These are phyloP conservation scores for Cnidoscolus chayamansa DNA, from an alignment of 441 rosid species.

Conservation along the genomic window DNA sequence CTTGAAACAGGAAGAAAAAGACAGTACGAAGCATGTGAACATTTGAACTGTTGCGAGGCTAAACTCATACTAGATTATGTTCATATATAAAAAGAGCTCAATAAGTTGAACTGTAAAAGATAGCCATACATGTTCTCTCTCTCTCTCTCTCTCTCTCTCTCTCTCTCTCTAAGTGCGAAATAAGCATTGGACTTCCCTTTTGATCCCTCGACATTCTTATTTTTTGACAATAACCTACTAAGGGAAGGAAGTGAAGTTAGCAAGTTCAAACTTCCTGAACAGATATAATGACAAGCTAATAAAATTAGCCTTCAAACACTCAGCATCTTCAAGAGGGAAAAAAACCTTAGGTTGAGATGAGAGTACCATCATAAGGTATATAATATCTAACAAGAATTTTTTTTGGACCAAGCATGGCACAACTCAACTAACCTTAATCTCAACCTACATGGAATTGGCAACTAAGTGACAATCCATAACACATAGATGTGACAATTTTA, in stretches of 20 bases:
- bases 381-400: too few relatives aligned
- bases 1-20: not conserved
- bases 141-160: not conserved
- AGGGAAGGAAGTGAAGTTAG: not conserved
- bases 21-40: not conserved
- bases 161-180: not conserved
- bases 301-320: not conserved
- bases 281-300: not conserved
- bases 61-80: too few relatives aligned
- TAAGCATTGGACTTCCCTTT: not conserved
- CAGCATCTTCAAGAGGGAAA: not conserved
- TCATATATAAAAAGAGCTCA: not conserved
- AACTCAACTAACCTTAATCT: not conserved
- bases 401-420: too few relatives aligned
- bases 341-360: not conserved
- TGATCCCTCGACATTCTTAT: not conserved
- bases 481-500: not conserved
- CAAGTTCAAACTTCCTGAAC: not conserved
- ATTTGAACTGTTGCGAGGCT: not conserved
- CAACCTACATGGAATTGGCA: not conserved
- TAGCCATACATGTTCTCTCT: not conserved
- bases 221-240: not conserved
- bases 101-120: not conserved
- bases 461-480: not conserved
- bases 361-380: not conserved